Percentiles rank a stretch among this genome's conserved stretches.
phyloP scores from a whole-genome alignment of 2,329 filamentous ascomycete genomes.

The Chaetomium strumarium region DNA sequence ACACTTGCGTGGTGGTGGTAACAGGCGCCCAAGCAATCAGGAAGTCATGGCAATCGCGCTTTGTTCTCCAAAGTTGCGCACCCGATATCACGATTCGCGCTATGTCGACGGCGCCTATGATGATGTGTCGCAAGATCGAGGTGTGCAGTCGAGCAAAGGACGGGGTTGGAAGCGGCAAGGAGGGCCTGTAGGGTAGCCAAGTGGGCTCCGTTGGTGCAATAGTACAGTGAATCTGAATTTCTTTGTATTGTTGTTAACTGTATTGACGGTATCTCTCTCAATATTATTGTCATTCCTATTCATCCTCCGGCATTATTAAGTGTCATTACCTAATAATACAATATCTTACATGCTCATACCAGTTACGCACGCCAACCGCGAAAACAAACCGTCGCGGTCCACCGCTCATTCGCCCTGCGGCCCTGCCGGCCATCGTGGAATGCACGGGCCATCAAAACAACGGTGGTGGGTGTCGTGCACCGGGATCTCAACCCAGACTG shows the following conservation, averaged over 20 bases:
- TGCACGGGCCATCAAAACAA: conserved; percentile 14
- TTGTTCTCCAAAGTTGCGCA: not conserved
- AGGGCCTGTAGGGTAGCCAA: not conserved
- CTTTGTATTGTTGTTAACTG: not conserved
- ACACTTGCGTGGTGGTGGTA: not conserved
- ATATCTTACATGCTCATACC: not conserved
- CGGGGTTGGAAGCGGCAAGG: conserved; percentile 14
- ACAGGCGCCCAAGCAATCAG: not conserved
- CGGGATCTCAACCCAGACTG: not conserved
- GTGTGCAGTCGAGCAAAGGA: conserved; percentile 9
- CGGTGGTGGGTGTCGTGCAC: not conserved
- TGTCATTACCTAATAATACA: not conserved
- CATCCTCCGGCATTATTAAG: not conserved
- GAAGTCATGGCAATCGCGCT: conserved; percentile 9
- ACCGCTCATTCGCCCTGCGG: conserved; percentile 7
- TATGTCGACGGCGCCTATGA: conserved; percentile 1
- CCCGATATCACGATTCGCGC: not conserved
- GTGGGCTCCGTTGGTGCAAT: no score
- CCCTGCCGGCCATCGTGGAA: conserved; percentile 3
- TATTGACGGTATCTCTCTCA: not conserved
- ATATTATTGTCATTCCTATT: not conserved
- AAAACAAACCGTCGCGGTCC: conserved; percentile 7
- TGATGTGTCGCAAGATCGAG: conserved; percentile 10
- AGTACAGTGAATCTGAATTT: not conserved
- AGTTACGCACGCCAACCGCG: not conserved